Evolutionary conservation across 257 asterid species (phyloP), one percentile per base, ranked within the genome.

Genomic region (Verbena officinalis): DNA sequence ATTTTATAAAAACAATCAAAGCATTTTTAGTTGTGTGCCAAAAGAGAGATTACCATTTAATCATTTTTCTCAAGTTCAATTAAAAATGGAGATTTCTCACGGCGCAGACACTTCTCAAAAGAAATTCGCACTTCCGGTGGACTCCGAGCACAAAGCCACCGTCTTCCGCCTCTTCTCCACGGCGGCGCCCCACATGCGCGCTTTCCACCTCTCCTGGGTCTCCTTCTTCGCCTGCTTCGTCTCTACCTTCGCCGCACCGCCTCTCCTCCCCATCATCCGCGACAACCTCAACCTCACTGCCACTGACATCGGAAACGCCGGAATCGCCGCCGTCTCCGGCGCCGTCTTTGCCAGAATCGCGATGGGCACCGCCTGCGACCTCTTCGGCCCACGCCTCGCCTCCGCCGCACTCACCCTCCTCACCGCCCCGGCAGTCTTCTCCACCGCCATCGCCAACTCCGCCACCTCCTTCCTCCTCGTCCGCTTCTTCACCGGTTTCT

Each of bases 181-280:
- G 2, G 87, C 90, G 0, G 68, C 85, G 1, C 98, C 95, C 4
- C 98, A 89, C 68, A 93, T 93, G 98, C 79, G 95, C 9, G 85
- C 96, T 0, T 93, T 89, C 64, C 98, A 92, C 15, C 82, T 92
- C 46, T 76, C 96, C 2, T 89, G 98, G 98, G 19, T 89, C 19
- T 89, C 98, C 0, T 89, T 87, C 84, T 87, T 87, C 51, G 71
- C 97, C 12, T 93, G 98, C 66, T 89, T 92, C 45, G 91, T 92
- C 67, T 93, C 98, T 44, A 82, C 95, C 36, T 93, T 89, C 45
- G 94, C 97, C 0, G 96, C 95, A 0, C 96, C 98, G 0, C 97
- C 98, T 0, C 86, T 89, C 0, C 72, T 92, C 4, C 97, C 96
- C 0, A 69, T 92, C 70, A 92, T 92, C 69, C 95, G 98, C 0